A percentile compares a stretch with the other conserved stretches of the same genome.
Conservation (phyloP, 345 rosid genomes). For the Angophora floribunda region DNA sequence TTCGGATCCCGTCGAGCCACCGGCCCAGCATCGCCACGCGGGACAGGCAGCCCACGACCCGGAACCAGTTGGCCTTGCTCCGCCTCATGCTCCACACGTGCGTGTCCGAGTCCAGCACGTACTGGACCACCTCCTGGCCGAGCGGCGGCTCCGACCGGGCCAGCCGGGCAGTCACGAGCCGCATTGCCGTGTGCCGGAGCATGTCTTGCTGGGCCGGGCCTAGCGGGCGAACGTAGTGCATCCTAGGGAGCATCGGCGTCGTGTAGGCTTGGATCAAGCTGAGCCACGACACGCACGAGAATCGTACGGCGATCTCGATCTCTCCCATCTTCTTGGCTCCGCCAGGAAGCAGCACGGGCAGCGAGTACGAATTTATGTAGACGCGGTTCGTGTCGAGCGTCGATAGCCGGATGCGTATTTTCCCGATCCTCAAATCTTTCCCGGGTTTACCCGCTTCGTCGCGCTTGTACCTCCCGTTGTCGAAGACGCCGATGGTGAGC, state of each 20-base stretch:
- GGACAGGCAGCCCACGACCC: slow-evolving; percentile 61
- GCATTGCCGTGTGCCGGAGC: slow-evolving; percentile 80
- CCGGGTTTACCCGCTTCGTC: slow-evolving; percentile 55
- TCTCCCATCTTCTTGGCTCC: slow-evolving; percentile 93
- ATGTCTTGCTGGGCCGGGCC: slow-evolving; percentile 79
- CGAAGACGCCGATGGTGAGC: slow-evolving; percentile 70
- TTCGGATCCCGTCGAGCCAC: slow-evolving; percentile 62
- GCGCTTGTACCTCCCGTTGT: slow-evolving; percentile 59
- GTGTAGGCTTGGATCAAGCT: slow-evolving; percentile 63
- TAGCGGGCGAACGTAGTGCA: slow-evolving; percentile 71
- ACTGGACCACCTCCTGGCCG: slow-evolving; percentile 85
- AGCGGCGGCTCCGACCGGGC: slow-evolving; percentile 70
- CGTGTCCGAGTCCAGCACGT: slow-evolving; percentile 68
- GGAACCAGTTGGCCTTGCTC: slow-evolving; percentile 90
- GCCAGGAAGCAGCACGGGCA: slow-evolving; percentile 50
- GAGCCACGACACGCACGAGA: slow-evolving; percentile 75
- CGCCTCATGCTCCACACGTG: slow-evolving; percentile 93
- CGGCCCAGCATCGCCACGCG: slow-evolving; percentile 52
- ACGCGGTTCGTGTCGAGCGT: slow-evolving; percentile 71
- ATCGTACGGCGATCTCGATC: slow-evolving; percentile 68
- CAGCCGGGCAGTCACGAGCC: slow-evolving; percentile 59
- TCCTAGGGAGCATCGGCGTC: slow-evolving; percentile 69
- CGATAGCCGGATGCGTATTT: slow-evolving; percentile 62
- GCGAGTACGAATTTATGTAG: slow-evolving; percentile 45
- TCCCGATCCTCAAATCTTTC: slow-evolving; percentile 53